A percentile compares a stretch with the other conserved stretches of the same genome.
Conservation (phyloP, 345 rosid genomes). For the Salix suchowensis region DNA sequence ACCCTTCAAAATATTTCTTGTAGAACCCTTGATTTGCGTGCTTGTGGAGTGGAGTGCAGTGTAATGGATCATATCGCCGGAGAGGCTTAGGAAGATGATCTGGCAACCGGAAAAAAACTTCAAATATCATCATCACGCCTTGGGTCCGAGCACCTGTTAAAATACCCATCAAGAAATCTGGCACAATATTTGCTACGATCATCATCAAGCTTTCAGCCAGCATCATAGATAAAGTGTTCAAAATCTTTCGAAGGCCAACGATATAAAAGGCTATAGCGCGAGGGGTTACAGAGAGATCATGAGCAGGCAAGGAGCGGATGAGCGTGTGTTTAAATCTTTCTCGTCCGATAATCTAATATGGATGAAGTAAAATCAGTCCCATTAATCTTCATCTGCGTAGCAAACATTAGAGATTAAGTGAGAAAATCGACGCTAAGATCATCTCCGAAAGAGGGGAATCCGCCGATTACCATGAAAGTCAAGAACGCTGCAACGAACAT, state of each 20-base stretch:
- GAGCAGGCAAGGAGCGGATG: conserved; percentile 41
- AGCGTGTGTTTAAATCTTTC: conserved; percentile 49
- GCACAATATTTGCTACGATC: conserved; percentile 48
- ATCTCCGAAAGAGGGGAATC: conserved; percentile 53
- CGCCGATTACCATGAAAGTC: conserved; percentile 53
- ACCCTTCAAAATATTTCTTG: conserved; percentile 33
- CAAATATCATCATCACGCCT: conserved; percentile 46
- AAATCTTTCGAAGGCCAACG: conserved; percentile 33
- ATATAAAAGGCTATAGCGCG: conserved; percentile 41
- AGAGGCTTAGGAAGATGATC: conserved; percentile 40
- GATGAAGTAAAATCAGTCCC: not conserved
- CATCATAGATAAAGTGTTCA: conserved; percentile 33
- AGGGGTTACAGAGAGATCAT: conserved; percentile 43
- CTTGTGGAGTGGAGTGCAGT: conserved; percentile 34
- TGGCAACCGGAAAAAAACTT: conserved; percentile 45
- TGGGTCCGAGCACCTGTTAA: conserved; percentile 49
- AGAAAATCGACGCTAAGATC: conserved; percentile 32
- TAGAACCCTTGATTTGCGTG: conserved; percentile 29
- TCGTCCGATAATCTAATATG: conserved; percentile 35
- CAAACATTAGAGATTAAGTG: not conserved
- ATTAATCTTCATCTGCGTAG: not conserved
- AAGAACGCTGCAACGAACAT: conserved; percentile 45
- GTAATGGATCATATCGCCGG: conserved; percentile 41
- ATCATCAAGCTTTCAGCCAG: conserved; percentile 58
- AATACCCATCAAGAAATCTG: conserved; percentile 54